phyloP scores from a whole-genome alignment of 371 early-diverging fungal genomes.

The Phascolomyces articulosus region DNA sequence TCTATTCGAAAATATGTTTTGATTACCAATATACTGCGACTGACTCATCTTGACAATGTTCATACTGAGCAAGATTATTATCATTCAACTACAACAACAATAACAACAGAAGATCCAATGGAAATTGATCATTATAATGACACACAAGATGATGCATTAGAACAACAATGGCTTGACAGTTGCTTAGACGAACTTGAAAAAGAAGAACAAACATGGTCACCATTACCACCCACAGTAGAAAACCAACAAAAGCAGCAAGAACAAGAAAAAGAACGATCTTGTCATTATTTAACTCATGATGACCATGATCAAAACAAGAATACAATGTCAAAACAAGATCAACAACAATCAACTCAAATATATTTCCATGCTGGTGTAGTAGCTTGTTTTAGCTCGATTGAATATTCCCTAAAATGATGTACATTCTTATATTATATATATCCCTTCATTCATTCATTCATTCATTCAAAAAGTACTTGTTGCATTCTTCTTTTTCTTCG shows the following conservation, averaged over 20 bases:
- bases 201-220: not conserved
- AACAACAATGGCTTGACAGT: constrained; percentile 12
- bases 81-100: not conserved
- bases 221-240: no score
- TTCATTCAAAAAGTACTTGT: no score
- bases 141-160: not conserved
- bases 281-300: not conserved
- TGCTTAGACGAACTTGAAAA: constrained; percentile 11
- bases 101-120: not conserved
- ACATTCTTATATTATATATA: not conserved
- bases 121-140: not conserved
- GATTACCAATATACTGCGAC: constrained; percentile 16
- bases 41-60: not conserved
- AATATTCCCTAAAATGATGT: not conserved
- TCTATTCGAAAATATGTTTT: constrained; percentile 14
- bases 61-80: no score
- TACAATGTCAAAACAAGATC: no score
- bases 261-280: not conserved
- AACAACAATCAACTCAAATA: not conserved
- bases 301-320: not conserved
- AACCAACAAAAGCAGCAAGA: no score
- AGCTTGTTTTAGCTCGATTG: not conserved
- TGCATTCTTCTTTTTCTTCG: not conserved
- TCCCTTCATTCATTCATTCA: no score
- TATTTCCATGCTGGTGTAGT: constrained; percentile 4